phyloP scores from a whole-genome alignment of 352 stramenopile genomes.

The Phytophthora tubulina region DNA sequence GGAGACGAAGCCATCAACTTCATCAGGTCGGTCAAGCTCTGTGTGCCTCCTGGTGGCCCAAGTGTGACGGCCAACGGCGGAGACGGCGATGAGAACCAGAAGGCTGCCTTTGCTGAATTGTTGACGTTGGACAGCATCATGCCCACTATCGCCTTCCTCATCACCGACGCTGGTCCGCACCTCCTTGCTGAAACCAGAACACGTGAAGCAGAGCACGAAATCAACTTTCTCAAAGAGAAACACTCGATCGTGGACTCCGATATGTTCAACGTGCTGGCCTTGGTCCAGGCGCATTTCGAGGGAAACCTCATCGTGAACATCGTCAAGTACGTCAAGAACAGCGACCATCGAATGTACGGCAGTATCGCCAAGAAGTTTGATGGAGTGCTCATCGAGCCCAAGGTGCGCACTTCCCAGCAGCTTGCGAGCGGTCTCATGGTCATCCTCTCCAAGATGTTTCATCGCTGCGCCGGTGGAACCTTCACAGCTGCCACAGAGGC shows the following conservation, averaged over 20 bases:
- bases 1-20: slow-evolving; percentile 52
- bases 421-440: slow-evolving; percentile 59
- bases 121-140: slow-evolving; percentile 57
- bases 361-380: slow-evolving; percentile 67
- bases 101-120: slow-evolving; percentile 65
- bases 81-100: slow-evolving; percentile 77
- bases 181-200: slow-evolving; percentile 47
- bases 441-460: slow-evolving; percentile 69
- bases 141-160: slow-evolving; percentile 73
- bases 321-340: slow-evolving; percentile 71
- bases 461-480: slow-evolving; percentile 35
- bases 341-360: slow-evolving; percentile 62
- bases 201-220: slow-evolving; percentile 50
- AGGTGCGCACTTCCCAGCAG: slow-evolving; percentile 38
- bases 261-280: slow-evolving; percentile 61
- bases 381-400: slow-evolving; percentile 68
- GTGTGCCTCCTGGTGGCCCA: slow-evolving; percentile 46
- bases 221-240: slow-evolving; percentile 54
- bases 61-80: slow-evolving; percentile 56
- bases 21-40: slow-evolving; percentile 54
- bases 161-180: slow-evolving; percentile 71
- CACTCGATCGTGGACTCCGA: slow-evolving; percentile 60
- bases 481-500: slow-evolving; percentile 20
- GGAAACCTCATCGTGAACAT: slow-evolving; percentile 66
- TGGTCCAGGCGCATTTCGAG: slow-evolving; percentile 61